Conservation (phyloP, 768 basidiomycete species). For the Psilocybe azurescens region DNA sequence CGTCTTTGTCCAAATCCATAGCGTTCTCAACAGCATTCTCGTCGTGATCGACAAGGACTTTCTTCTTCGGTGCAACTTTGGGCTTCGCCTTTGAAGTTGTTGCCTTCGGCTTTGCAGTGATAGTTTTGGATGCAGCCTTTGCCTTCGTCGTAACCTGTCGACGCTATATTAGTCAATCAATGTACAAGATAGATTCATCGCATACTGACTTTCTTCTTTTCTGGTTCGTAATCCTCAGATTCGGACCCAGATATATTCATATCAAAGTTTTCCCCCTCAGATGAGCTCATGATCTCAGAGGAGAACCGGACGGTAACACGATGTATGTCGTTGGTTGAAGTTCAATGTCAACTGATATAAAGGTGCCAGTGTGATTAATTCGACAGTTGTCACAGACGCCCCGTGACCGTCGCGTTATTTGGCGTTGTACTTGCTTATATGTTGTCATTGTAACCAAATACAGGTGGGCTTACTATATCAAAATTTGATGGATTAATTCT, state of each 20-base stretch:
- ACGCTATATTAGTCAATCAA: slow-evolving; percentile 6
- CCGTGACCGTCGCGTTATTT: slow-evolving; percentile 21
- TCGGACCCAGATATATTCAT: slow-evolving; percentile 65
- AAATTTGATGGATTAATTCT: too few species aligned
- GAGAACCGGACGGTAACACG: neutral
- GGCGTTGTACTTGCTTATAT: neutral
- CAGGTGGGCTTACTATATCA: too few species aligned
- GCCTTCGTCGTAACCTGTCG: slow-evolving; percentile 31
- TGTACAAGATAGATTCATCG: neutral
- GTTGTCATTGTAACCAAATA: too few species aligned
- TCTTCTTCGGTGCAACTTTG: slow-evolving; percentile 70
- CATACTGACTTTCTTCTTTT: slow-evolving; percentile 60
- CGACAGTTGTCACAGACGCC: neutral
- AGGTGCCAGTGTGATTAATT: slow-evolving; percentile 1
- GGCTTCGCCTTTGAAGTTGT: slow-evolving; percentile 52
- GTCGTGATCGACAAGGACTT: slow-evolving; percentile 67
- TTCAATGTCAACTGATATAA: neutral
- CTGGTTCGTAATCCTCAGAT: slow-evolving; percentile 71
- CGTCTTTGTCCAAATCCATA: slow-evolving; percentile 45
- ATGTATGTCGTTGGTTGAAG: slow-evolving; percentile 3
- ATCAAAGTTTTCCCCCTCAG: slow-evolving; percentile 73
- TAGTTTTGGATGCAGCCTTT: slow-evolving; percentile 42
- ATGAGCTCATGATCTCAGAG: slow-evolving; percentile 64
- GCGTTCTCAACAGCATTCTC: slow-evolving; percentile 60
- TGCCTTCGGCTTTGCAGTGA: slow-evolving; percentile 46